Percentiles rank a stretch among this genome's conserved stretches.
These are phyloP conservation scores for Penicillium pancosmium DNA, from an alignment of 495 filamentous ascomycete genomes.

Conservation along the genomic window DNA sequence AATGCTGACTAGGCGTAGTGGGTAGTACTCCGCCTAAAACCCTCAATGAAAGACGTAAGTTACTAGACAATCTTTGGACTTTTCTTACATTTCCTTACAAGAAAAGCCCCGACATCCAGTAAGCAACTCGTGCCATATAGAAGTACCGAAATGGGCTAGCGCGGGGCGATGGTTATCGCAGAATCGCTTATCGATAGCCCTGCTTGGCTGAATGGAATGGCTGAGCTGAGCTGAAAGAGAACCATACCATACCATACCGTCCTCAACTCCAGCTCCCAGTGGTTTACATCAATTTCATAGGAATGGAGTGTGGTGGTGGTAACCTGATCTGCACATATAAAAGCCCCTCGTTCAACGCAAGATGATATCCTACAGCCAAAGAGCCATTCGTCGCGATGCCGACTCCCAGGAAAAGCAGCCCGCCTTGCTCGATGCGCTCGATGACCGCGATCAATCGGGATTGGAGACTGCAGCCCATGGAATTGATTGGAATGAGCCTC, in stretches of 20 bases:
- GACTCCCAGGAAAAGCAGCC: background rate
- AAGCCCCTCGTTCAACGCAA: background rate
- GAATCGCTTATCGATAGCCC: constrained; percentile 24
- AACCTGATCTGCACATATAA: background rate
- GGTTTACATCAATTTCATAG: background rate
- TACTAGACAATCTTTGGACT: too few species aligned
- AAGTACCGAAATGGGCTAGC: constrained; percentile 17
- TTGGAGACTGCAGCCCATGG: background rate
- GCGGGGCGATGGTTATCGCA: constrained; percentile 17
- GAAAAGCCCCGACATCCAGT: background rate
- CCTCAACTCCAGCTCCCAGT: background rate
- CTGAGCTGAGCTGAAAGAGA: background rate
- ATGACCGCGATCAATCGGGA: constrained; percentile 1
- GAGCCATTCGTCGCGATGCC: background rate
- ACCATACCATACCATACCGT: background rate
- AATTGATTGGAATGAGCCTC: constrained; percentile 1
- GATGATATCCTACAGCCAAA: constrained; percentile 6
- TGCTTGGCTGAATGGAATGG: background rate
- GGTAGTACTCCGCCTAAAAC: too few species aligned
- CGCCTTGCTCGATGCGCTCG: background rate
- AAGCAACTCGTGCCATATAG: background rate
- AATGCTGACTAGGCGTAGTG: background rate
- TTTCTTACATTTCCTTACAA: too few species aligned
- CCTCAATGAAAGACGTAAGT: too few species aligned
- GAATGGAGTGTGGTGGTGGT: background rate